Conservation (phyloP, 2,329 filamentous ascomycete species). For the Chrysoporthe deuterocubensis region DNA sequence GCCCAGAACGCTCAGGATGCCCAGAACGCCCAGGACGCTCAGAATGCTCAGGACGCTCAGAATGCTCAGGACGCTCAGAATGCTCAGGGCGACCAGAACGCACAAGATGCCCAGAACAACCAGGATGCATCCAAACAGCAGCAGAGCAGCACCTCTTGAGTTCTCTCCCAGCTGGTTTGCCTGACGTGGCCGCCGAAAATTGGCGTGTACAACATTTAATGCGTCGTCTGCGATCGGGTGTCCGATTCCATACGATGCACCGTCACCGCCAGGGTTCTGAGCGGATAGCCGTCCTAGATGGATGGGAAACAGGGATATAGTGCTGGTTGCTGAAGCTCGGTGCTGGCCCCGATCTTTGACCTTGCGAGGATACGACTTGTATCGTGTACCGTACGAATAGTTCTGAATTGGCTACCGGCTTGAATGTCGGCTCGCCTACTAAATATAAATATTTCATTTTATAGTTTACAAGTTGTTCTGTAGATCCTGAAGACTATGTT, state of each 20-base stretch:
- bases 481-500: no score
- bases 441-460: no score
- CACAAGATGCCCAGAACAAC: not conserved
- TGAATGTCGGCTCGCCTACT: not conserved
- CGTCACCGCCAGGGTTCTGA: no score
- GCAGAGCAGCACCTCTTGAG: not conserved
- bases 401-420: no score
- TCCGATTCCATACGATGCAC: not conserved
- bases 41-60: not conserved
- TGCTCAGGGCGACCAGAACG: not conserved
- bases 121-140: not conserved
- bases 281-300: not conserved
- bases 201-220: no score
- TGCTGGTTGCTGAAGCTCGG: not conserved
- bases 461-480: no score
- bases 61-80: not conserved
- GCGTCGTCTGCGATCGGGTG: not conserved
- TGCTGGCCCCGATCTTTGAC: constrained; percentile 5
- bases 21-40: not conserved
- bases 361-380: not conserved
- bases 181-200: no score
- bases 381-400: no score
- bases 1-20: not conserved
- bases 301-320: not conserved
- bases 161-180: no score